phyloP scores from a whole-genome alignment of 2,329 filamentous ascomycete species.

The Dendryphion nanum region DNA sequence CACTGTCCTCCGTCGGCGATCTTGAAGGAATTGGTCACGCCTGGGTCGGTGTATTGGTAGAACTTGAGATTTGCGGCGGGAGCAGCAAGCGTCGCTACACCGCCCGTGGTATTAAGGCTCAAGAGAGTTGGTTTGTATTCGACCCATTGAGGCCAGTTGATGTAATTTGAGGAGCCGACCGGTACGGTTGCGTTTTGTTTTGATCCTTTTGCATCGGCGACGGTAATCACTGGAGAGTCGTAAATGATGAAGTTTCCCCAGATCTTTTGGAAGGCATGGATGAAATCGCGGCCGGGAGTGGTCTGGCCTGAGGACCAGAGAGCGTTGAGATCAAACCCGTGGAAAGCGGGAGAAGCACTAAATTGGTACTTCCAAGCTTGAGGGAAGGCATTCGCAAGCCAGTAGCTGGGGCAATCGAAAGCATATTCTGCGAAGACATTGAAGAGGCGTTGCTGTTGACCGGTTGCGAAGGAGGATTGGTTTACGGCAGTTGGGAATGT shows the following conservation, averaged over 20 bases:
- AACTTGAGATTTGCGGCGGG: conserved; percentile 26
- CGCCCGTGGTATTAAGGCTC: conserved; percentile 31
- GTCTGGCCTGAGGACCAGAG: conserved; percentile 24
- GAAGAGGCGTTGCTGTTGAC: conserved; percentile 39
- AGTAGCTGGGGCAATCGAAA: conserved; percentile 43
- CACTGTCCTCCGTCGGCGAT: conserved; percentile 25
- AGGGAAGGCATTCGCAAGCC: conserved; percentile 38
- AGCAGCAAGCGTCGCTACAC: conserved; percentile 13
- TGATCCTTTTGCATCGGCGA: conserved; percentile 25
- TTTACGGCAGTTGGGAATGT: conserved; percentile 24
- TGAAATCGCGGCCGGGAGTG: conserved; percentile 26
- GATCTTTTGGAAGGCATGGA: conserved; percentile 32
- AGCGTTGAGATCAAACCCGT: conserved; percentile 32
- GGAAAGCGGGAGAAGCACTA: conserved; percentile 25
- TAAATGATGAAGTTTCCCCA: conserved; percentile 32
- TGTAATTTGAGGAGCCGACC: conserved; percentile 12
- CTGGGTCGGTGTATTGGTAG: conserved; percentile 28
- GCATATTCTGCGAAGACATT: conserved; percentile 47
- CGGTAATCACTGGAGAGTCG: conserved; percentile 25
- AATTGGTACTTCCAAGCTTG: conserved; percentile 36
- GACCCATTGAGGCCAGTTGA: conserved; percentile 29
- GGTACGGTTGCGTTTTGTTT: conserved; percentile 22
- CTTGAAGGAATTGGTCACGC: conserved; percentile 28
- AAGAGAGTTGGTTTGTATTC: conserved; percentile 17
- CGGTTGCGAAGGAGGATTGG: conserved; percentile 28